Evolutionary conservation across 2,329 filamentous ascomycete species (phyloP).

Genomic region (Pyricularia sp.): DNA sequence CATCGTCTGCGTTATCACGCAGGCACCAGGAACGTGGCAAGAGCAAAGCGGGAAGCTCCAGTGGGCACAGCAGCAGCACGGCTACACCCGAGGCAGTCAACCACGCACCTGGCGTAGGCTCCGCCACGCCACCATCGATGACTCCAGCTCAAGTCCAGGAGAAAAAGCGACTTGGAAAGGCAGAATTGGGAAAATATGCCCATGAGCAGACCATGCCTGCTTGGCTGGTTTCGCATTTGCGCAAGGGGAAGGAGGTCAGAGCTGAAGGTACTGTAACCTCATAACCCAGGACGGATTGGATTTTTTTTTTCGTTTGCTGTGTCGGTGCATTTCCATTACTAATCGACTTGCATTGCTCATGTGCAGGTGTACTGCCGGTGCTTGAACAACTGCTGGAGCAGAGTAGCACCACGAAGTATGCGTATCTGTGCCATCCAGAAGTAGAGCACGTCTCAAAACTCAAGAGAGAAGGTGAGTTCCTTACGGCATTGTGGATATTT

Average conservation of each 20-base stretch:
- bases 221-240: conserved; percentile 51
- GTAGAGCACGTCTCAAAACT: conserved; percentile 75
- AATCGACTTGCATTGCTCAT: conserved; percentile 11
- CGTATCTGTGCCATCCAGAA: conserved; percentile 66
- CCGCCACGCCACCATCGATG: neutral
- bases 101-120: neutral
- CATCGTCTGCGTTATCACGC: neutral
- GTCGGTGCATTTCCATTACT: neutral
- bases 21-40: neutral
- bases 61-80: neutral
- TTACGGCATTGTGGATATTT: neutral
- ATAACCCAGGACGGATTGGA: neutral
- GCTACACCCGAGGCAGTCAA: neutral
- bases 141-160: neutral
- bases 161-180: conserved; percentile 25
- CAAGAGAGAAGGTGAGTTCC: conserved; percentile 48
- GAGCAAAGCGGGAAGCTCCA: neutral
- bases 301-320: neutral
- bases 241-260: conserved; percentile 42
- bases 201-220: conserved; percentile 63
- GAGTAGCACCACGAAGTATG: conserved; percentile 50
- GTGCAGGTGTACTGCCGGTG: conserved; percentile 43
- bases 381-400: conserved; percentile 51
- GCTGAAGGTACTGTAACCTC: conserved; percentile 29
- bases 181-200: conserved; percentile 58